Evolutionary conservation across 2,329 filamentous ascomycete genomes (phyloP).

Genomic region (Nigrospora sphaerica): DNA sequence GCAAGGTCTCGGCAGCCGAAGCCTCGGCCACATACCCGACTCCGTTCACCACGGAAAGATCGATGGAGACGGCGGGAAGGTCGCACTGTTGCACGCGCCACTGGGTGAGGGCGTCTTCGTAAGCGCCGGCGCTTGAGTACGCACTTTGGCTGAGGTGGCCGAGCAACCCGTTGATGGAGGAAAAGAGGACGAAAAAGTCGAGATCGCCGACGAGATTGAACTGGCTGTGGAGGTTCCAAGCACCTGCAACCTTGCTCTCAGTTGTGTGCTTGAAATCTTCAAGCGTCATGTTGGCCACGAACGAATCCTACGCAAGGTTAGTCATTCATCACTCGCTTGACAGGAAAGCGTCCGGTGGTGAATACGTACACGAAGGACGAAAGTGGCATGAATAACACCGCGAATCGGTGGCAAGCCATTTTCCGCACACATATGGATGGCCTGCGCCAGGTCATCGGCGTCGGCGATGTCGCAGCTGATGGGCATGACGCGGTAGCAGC

Average conservation of each 20-base stretch:
- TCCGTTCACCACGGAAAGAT: not conserved
- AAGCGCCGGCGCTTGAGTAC: not conserved
- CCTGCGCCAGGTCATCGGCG: not conserved
- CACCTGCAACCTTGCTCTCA: too few relatives aligned
- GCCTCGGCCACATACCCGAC: not conserved
- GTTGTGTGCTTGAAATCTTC: too few relatives aligned
- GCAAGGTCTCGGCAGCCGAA: not conserved
- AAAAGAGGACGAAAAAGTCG: conserved; percentile 20
- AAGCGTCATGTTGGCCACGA: too few relatives aligned
- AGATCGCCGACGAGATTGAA: conserved; percentile 10
- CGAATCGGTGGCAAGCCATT: too few relatives aligned
- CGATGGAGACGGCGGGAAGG: not conserved
- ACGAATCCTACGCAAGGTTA: too few relatives aligned
- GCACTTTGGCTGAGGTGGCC: conserved; percentile 11
- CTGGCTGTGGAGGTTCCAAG: conserved; percentile 8
- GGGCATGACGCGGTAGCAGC: not conserved
- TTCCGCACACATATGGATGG: not conserved
- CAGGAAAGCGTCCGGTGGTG: too few relatives aligned
- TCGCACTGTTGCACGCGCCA: not conserved
- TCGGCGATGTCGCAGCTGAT: conserved; percentile 9
- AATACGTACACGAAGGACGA: too few relatives aligned
- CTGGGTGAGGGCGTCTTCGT: not conserved
- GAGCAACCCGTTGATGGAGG: conserved; percentile 14
- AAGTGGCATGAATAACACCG: too few relatives aligned
- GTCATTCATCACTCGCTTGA: too few relatives aligned